Conservation (phyloP, 192 early-diverging fungal species). For the Spizellomyces sp. region DNA sequence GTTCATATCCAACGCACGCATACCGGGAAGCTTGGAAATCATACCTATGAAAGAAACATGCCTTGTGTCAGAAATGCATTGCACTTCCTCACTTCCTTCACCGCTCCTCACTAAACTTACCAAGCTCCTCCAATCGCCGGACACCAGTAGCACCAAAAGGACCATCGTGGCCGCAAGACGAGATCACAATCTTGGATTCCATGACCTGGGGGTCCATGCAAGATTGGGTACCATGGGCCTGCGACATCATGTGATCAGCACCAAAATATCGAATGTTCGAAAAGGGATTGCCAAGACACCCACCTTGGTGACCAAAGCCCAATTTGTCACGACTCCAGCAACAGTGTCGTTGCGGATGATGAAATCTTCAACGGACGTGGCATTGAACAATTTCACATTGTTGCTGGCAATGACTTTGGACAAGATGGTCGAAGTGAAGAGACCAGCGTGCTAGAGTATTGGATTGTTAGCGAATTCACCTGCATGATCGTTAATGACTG, state of each 20-base stretch:
- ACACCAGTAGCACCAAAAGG: conserved; percentile 71
- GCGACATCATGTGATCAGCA: conserved; percentile 20
- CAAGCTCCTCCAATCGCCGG: conserved; percentile 55
- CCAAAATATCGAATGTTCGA: not conserved
- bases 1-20: conserved; percentile 72
- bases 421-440: conserved; percentile 74
- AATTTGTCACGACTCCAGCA: conserved; percentile 74
- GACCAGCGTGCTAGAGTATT: conserved; percentile 59
- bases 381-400: conserved; percentile 77
- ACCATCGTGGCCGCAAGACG: conserved; percentile 66
- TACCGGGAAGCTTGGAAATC: conserved; percentile 58
- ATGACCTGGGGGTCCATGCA: conserved; percentile 79
- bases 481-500: not conserved
- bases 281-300: conserved; percentile 31
- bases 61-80: conserved; percentile 43
- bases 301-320: conserved; percentile 64
- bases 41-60: conserved; percentile 16
- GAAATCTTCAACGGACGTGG: conserved; percentile 72
- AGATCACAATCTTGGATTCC: conserved; percentile 66
- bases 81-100: not conserved
- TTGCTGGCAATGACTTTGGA: conserved; percentile 61
- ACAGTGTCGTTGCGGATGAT: conserved; percentile 57
- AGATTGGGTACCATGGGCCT: conserved; percentile 47
- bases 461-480: not conserved
- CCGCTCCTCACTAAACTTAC: not conserved